Base-by-base conservation (phyloP, 306 rosid genomes). In the Casuarina glauca region DNA sequence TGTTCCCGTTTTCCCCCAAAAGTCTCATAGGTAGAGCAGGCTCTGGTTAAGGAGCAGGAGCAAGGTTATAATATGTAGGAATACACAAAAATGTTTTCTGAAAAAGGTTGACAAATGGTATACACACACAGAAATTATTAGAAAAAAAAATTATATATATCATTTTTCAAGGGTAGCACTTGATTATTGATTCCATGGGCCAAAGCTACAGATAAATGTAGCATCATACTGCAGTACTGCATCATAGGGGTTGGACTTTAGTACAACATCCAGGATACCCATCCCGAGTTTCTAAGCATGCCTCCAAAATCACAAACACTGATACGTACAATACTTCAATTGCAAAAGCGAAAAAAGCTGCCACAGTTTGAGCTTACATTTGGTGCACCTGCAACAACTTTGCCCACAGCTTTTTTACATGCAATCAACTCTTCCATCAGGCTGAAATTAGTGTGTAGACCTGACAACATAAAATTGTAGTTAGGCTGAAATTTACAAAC, bases 361-460 rank as follows among this genome's bases (percentile, higher is more conserved):
- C 45, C 7, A 75, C 62, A 67, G 61, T 42, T 72, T 66, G 16
- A 77, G 71, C 97, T 90, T 88, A 93, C 99, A 77, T 90, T 95
- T 63, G 99, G 99, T 69, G 97, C 93, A 3, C 99, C 96, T 5
- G 97, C 46, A 67, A 91, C 74, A 61, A 93, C 90, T 83, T 95
- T 93, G 36, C 84, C 83, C 57, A 93, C 94, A 71, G 97, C 97
- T 80, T 88, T 95, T 85, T 93, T 95, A 84, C 99, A 95, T 58
- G 97, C 87, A 86, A 95, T 86, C 83, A 95, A 86, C 89, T 95
- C 99, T 85, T 95, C 99, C 98, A 93, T 95, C 75, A 95, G 81
- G 83, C 94, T 91, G 87, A 88, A 95, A 82, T 95, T 93, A 80
- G 99, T 93, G 88, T 95, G 99, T 60, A 95, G 89, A 85, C 99